phyloP scores from a whole-genome alignment of 2,329 filamentous ascomycete genomes.

The Microdochium bolleyi region DNA sequence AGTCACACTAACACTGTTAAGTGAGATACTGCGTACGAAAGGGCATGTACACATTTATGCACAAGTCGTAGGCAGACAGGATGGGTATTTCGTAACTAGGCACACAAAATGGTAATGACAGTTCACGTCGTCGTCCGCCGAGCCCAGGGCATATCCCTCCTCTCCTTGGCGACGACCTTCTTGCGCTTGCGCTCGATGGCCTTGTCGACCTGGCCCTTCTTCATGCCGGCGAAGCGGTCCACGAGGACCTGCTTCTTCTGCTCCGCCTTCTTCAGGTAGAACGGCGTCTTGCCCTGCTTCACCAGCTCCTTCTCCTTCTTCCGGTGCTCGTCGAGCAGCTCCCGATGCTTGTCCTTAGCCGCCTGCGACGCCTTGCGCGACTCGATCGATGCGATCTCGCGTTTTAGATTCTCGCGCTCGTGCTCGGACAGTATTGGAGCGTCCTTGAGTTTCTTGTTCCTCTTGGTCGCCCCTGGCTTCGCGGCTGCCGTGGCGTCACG shows the following conservation, averaged over 20 bases:
- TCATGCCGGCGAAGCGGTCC: conserved; percentile 76
- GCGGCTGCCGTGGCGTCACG: conserved; percentile 2
- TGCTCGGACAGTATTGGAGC: conserved; percentile 20
- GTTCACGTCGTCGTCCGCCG: conserved; percentile 28
- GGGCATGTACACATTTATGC: too few species aligned
- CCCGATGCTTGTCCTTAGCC: conserved; percentile 60
- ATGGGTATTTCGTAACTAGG: too few species aligned
- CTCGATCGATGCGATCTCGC: conserved; percentile 69
- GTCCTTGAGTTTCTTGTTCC: conserved; percentile 47
- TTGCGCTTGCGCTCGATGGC: conserved; percentile 81
- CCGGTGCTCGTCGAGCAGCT: conserved; percentile 67
- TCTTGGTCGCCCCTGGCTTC: conserved; percentile 62
- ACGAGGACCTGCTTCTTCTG: conserved; percentile 79
- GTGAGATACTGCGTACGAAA: too few species aligned
- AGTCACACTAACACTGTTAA: too few species aligned
- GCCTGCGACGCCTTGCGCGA: conserved; percentile 64
- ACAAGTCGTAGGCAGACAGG: too few species aligned
- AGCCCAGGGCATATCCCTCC: conserved; percentile 60
- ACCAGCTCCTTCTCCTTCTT: conserved; percentile 78
- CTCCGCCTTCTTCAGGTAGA: conserved; percentile 87
- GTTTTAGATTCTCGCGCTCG: conserved; percentile 63
- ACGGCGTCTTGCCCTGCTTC: conserved; percentile 83
- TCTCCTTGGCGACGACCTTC: conserved; percentile 82
- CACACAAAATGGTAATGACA: too few species aligned
- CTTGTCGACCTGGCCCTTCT: conserved; percentile 74